Evolutionary conservation across 371 early-diverging fungal genomes (phyloP).

Genomic region (Circinella umbellata): DNA sequence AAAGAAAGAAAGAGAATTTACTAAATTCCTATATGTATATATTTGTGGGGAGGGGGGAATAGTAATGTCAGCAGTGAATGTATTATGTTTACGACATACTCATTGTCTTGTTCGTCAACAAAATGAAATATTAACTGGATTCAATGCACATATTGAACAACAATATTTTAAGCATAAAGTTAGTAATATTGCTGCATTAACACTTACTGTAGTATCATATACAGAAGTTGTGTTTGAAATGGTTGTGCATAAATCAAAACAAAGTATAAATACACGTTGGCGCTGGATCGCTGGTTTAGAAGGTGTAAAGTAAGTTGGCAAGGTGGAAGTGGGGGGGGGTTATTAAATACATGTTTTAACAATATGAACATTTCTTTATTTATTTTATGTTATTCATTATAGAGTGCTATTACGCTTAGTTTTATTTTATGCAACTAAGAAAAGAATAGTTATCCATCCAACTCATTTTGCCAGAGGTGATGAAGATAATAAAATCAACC

Average conservation of each 20-base stretch:
- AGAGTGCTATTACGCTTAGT: constrained; percentile 35
- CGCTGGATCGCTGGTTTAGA: constrained; percentile 40
- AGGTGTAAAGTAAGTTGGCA: constrained; percentile 33
- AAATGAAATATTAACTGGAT: constrained; percentile 17
- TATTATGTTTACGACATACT: constrained; percentile 21
- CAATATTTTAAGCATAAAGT: constrained; percentile 17
- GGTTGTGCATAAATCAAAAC: constrained; percentile 22
- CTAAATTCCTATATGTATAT: too few species aligned
- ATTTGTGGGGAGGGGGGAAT: background rate
- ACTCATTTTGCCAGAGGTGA: constrained; percentile 42
- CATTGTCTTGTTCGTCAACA: constrained; percentile 20
- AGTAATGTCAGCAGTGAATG: constrained; percentile 25
- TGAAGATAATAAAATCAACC: constrained; percentile 33
- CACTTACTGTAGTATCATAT: constrained; percentile 40
- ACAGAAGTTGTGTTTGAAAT: constrained; percentile 45
- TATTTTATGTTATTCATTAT: background rate
- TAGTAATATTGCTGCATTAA: constrained; percentile 21
- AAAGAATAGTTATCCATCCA: constrained; percentile 41
- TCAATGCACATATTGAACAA: constrained; percentile 30
- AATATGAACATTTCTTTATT: constrained; percentile 13
- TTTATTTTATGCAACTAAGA: constrained; percentile 27
- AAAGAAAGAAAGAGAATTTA: too few species aligned
- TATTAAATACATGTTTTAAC: background rate
- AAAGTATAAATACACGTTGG: constrained; percentile 27
- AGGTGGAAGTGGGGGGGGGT: background rate